A percentile compares a stretch with the other conserved stretches of the same genome.
Evolutionary conservation across 2,329 filamentous ascomycete species (phyloP).

Genomic region (Neofusicoccum ribis): DNA sequence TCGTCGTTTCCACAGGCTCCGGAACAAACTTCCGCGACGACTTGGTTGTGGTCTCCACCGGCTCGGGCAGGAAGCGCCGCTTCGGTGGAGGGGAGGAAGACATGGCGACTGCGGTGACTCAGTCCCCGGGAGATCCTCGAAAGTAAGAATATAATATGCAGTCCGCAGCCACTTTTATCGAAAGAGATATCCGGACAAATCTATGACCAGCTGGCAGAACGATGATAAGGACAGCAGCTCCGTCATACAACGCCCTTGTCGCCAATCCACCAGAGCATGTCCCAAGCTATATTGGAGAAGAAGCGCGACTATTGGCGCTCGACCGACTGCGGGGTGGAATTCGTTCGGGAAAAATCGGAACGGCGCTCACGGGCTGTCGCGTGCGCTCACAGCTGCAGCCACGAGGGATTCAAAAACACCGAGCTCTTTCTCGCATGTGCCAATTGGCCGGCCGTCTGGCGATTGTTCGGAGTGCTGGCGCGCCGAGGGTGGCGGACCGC

Average conservation of each 20-base stretch:
- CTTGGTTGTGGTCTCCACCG: conserved; percentile 31
- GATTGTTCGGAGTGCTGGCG: not conserved
- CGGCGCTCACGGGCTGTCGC: not conserved
- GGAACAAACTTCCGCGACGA: conserved; percentile 33
- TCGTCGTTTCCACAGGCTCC: conserved; percentile 37
- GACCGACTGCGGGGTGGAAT: conserved; percentile 6
- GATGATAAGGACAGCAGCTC: not conserved
- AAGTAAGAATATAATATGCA: not conserved
- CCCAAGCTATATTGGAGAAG: conserved; percentile 17
- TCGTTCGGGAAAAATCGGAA: conserved; percentile 16
- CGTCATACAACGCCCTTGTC: conserved; percentile 17
- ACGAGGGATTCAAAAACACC: not conserved
- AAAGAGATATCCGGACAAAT: not conserved
- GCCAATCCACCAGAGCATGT: conserved; percentile 18
- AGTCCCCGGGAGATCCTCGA: not conserved
- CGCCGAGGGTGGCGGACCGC: not conserved
- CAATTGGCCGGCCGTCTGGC: not conserved
- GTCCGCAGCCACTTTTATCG: not conserved
- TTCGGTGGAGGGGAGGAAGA: conserved; percentile 33
- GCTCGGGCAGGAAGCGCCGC: conserved; percentile 38
- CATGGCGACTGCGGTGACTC: conserved; percentile 27
- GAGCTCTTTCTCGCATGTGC: not conserved
- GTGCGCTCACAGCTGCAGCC: conserved; percentile 13
- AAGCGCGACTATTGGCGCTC: conserved; percentile 9
- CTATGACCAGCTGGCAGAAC: conserved; percentile 4